Evolutionary conservation across 78 protist genomes (phyloP), one percentile per base, ranked within the genome.

Genomic region (Chrysochromulina parva): DNA sequence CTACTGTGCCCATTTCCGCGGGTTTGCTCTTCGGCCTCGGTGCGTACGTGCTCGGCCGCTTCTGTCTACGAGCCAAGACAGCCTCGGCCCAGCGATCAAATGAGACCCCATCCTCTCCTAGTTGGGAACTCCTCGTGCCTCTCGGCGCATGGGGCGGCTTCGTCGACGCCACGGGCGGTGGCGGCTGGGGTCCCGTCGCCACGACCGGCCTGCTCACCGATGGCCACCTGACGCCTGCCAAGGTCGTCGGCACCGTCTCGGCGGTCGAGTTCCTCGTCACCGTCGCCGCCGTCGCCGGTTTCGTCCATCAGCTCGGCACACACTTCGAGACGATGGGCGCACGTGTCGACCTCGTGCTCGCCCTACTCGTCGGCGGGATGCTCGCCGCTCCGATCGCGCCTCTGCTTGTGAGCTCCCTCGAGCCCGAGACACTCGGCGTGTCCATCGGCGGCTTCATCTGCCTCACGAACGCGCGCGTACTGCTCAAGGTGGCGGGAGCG

Each of bases 81-180:
- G 38, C 38, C 38, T 38, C 38, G 38, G 38, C 38, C 38, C 38
- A 38, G 38, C 38, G 38, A 38, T 38, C 38, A 38, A 38, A 38
- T 38, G 38, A 38, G 38, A 38, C 38, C 38, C 38, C 38, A 38
- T 38, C 38, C 38, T 38, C 38, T 38, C 38, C 38, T 38, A 38
- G 38, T 38, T 38, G 38, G 38, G 38, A 38, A 38, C 38, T 38
- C 50, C 50, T 38, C 14, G 57, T 48, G 57, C 82, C 82, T 19
- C n/a, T 74, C 57, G 82, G 82, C 4, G 7, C 6, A 1, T 13
- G 38, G 13, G 82, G 82, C 82, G 82, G 82, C 1, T 74, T 74
- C 55, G 55, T 74, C 57, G 82, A 74, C 55, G 54, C 82, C 19
- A 74, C 82, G 3, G 82, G 82, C 50, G 82, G 82, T 16, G 82